A percentile compares a stretch with the other conserved stretches of the same genome.
phyloP scores from a whole-genome alignment of 805 yeast species.

The Metschnikowia cerradonensis region DNA sequence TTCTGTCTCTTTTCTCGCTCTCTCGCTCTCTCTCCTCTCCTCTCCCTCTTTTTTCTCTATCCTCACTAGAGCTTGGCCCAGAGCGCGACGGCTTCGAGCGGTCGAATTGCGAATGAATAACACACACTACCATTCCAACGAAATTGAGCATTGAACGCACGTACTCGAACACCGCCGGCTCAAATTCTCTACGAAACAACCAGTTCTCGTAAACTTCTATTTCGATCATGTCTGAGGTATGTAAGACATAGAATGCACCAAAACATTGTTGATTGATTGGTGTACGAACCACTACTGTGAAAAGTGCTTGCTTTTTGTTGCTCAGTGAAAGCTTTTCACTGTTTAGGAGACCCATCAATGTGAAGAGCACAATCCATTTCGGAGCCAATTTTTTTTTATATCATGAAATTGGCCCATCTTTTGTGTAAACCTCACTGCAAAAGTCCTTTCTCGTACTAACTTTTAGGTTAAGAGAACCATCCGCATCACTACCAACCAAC shows the following conservation, averaged over 20 bases:
- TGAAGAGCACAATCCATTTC: too few species aligned
- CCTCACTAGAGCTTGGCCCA: neutral
- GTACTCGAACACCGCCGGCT: constrained; percentile 1
- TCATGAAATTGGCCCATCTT: neutral
- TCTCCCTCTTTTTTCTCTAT: too few species aligned
- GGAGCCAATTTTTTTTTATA: too few species aligned
- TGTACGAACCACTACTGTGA: neutral
- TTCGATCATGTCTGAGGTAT: constrained; percentile 21
- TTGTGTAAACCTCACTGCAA: neutral
- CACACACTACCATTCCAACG: constrained; percentile 4
- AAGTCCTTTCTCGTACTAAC: constrained; percentile 11
- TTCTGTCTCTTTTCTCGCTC: too few species aligned
- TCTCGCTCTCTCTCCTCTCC: too few species aligned
- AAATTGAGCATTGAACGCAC: constrained; percentile 6
- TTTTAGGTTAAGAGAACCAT: constrained; percentile 73
- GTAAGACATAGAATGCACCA: constrained; percentile 1
- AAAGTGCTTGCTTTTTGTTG: neutral
- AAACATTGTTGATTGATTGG: neutral
- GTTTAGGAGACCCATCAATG: neutral
- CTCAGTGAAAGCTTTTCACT: neutral
- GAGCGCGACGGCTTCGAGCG: neutral
- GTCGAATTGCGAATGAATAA: constrained; percentile 1
- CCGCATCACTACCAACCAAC: constrained; percentile 83
- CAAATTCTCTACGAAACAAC: constrained; percentile 1
- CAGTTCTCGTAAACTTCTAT: neutral